Evolutionary conservation across 2,329 filamentous ascomycete genomes (phyloP).

Genomic region (Botrytis porri): DNA sequence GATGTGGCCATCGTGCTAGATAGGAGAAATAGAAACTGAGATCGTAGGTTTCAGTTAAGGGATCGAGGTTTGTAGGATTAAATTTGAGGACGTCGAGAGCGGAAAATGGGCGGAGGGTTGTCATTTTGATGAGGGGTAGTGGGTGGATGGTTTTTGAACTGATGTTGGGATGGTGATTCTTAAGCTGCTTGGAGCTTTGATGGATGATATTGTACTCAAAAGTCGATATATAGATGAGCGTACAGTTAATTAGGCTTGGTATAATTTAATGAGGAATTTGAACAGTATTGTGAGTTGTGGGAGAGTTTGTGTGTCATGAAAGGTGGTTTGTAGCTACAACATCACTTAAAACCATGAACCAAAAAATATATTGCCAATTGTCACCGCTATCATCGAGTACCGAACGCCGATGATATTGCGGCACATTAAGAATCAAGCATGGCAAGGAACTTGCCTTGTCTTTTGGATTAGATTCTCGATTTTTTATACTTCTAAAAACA

Average conservation of each 20-base stretch:
- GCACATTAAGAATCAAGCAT: neutral
- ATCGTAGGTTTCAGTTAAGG: slow-evolving; percentile 96
- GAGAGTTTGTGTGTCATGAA: neutral
- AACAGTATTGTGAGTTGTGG: neutral
- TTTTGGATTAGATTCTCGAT: neutral
- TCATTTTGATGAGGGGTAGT: slow-evolving; percentile 53
- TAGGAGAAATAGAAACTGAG: slow-evolving; percentile 95
- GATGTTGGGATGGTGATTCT: neutral
- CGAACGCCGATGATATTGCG: neutral
- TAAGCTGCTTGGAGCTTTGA: neutral
- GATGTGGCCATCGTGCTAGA: slow-evolving; percentile 89
- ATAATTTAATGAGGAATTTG: neutral
- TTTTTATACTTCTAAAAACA: neutral
- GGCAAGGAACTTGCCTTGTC: neutral
- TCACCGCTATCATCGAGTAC: slow-evolving; percentile 8
- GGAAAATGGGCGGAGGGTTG: slow-evolving; percentile 80
- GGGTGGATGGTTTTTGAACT: neutral
- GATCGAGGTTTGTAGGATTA: slow-evolving; percentile 93
- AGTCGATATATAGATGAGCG: neutral
- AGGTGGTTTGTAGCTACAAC: neutral
- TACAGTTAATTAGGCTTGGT: neutral
- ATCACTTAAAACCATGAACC: neutral
- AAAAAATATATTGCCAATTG: slow-evolving; percentile 6
- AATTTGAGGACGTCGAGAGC: slow-evolving; percentile 83
- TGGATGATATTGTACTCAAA: neutral